Evolutionary conservation across 2,329 filamentous ascomycete genomes (phyloP).

Genomic region (Pseudocercospora vitis): DNA sequence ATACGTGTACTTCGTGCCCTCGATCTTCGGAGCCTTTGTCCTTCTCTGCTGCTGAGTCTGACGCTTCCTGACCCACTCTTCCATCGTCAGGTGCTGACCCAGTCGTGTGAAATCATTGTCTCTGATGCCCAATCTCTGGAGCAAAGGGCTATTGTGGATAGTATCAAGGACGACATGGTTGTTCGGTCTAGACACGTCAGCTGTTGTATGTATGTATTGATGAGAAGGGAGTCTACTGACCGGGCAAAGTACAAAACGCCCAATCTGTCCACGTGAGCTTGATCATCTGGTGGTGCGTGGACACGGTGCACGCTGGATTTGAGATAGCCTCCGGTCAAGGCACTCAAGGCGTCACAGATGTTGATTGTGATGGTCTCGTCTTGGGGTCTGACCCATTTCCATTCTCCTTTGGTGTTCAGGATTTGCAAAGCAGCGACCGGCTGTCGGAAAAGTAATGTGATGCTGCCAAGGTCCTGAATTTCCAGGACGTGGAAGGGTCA

Average conservation of each 20-base stretch:
- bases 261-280: conserved; percentile 50
- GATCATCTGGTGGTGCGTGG: conserved; percentile 49
- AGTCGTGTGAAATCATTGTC: conserved; percentile 33
- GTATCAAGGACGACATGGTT: conserved; percentile 42
- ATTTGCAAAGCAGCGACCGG: conserved; percentile 44
- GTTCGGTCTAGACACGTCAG: conserved; percentile 34
- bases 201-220: too few relatives aligned
- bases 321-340: conserved; percentile 45
- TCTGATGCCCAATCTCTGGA: conserved; percentile 38
- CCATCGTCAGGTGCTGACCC: conserved; percentile 46
- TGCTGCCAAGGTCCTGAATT: conserved; percentile 44
- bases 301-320: conserved; percentile 54
- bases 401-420: conserved; percentile 37
- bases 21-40: conserved; percentile 42
- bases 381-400: conserved; percentile 44
- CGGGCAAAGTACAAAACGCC: conserved; percentile 56
- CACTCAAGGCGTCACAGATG: conserved; percentile 42
- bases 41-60: conserved; percentile 41
- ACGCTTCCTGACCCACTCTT: conserved; percentile 45
- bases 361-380: conserved; percentile 45
- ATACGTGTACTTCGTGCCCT: conserved; percentile 40
- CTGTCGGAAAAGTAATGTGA: conserved; percentile 47
- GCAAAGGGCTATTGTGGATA: conserved; percentile 41
- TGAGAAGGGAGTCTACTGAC: conserved; percentile 29
- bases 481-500: too few relatives aligned